Evolutionary conservation across 306 rosid species (phyloP), one percentile per base, ranked within the genome.

Genomic region (Gleditsia sinensis): DNA sequence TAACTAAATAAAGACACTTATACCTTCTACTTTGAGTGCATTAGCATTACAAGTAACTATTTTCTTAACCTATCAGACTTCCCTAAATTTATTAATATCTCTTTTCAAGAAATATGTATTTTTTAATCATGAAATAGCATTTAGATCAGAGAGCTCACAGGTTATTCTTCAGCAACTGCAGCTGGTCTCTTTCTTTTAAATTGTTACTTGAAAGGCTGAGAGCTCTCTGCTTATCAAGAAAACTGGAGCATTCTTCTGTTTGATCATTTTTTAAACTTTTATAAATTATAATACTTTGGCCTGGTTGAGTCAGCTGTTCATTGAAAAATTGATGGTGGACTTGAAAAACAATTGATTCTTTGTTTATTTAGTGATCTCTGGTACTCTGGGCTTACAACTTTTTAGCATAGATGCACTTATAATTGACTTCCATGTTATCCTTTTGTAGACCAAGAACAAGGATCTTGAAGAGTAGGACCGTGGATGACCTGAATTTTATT

Each of bases 71-170:
- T n/a, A n/a, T n/a, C n/a, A n/a, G n/a, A n/a, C n/a, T n/a, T n/a
- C n/a, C n/a, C n/a, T n/a, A n/a, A n/a, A n/a, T n/a, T n/a, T n/a
- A n/a, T n/a, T n/a, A n/a, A n/a, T n/a, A n/a, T n/a, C n/a, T n/a
- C n/a, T n/a, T n/a, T n/a, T n/a, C n/a, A n/a, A n/a, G n/a, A n/a
- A n/a, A n/a, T n/a, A n/a, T 46, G 60, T 54, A 59, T 59, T 21
- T 36, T 59, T 11, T 36, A 14, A 23, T 64, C 25, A 40, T 24
- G 61, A 58, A 85, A 59, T 72, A 37, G 56, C 39, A 69, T 72
- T 46, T 79, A 60, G 58, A 69, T 64, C 51, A 50, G 62, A 76
- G 48, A 74, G 57, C 12, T 62, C 45, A 37, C 56, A 19, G 46
- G 68, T 14, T 74, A 53, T 51, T 68, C 78, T 30, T 57, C 28